Percentiles rank a stretch among this genome's conserved stretches.
Conservation (phyloP, 257 asterid genomes). For the Craterostigma plantagineum region DNA sequence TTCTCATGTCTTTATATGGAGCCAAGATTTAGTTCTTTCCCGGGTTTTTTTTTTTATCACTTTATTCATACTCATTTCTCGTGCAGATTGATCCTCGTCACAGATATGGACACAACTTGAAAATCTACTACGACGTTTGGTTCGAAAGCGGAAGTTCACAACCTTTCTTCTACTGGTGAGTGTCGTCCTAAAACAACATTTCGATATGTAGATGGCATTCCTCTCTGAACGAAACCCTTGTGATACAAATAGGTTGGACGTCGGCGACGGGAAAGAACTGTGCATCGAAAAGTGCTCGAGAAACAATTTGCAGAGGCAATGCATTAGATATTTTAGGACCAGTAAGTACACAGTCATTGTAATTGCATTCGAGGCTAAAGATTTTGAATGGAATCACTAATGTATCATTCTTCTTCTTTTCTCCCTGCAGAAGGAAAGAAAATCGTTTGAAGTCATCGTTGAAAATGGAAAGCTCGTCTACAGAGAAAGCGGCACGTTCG, state of each 20-base stretch:
- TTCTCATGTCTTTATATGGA: not conserved
- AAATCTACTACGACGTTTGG: conserved; percentile 53
- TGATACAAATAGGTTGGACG: conserved; percentile 37
- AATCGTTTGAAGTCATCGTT: conserved; percentile 32
- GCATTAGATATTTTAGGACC: conserved; percentile 69
- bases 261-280: conserved; percentile 60
- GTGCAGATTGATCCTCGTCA: conserved; percentile 69
- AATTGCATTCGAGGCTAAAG: not conserved
- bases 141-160: conserved; percentile 34
- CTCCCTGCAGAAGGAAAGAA: conserved; percentile 59
- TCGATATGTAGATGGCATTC: not conserved
- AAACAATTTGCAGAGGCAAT: conserved; percentile 38
- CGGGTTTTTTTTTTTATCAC: not conserved
- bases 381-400: not conserved
- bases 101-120: conserved; percentile 62
- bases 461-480: conserved; percentile 35
- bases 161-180: conserved; percentile 81
- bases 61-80: not conserved
- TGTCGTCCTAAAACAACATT: not conserved
- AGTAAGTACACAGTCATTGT: conserved; percentile 18
- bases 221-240: not conserved
- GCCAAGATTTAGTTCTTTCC: not conserved
- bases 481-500: conserved; percentile 19
- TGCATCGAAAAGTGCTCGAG: conserved; percentile 49
- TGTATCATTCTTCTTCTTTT: not conserved